phyloP scores from a whole-genome alignment of 805 yeast genomes.

The Alloascoidea hylecoeti region DNA sequence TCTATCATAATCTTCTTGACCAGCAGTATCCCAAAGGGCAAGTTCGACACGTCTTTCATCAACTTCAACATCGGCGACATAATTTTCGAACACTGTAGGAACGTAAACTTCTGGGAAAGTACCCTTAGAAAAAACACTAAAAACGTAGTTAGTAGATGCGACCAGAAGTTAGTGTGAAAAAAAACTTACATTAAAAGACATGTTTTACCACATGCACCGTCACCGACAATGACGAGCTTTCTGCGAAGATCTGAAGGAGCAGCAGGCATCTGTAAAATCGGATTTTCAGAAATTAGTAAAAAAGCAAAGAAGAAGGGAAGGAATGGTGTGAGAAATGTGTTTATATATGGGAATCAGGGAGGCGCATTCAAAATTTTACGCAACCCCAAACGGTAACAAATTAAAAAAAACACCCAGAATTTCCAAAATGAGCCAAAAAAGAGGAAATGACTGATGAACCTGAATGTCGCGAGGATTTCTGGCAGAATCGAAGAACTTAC shows the following conservation, averaged over 20 bases:
- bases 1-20: constrained; percentile 96
- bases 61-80: constrained; percentile 90
- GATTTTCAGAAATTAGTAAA: too few relatives aligned
- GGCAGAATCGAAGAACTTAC: too few relatives aligned
- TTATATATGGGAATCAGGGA: too few relatives aligned
- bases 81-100: constrained; percentile 94
- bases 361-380: too few relatives aligned
- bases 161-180: too few relatives aligned
- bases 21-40: constrained; percentile 97
- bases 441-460: not conserved
- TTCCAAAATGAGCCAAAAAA: constrained; percentile 2
- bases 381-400: too few relatives aligned
- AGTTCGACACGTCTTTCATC: constrained; percentile 87
- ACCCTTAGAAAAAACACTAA: constrained; percentile 62
- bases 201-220: constrained; percentile 96
- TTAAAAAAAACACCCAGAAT: constrained; percentile 1
- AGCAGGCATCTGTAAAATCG: constrained; percentile 1
- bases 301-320: too few relatives aligned
- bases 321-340: too few relatives aligned
- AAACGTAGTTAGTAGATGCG: too few relatives aligned
- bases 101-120: constrained; percentile 91
- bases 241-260: constrained; percentile 36
- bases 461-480: too few relatives aligned
- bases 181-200: constrained; percentile 51
- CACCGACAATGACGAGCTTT: constrained; percentile 90